These are phyloP conservation scores for Chaetoscypha palmicola DNA, from an alignment of 2,329 filamentous ascomycete species.

Conservation along the genomic window DNA sequence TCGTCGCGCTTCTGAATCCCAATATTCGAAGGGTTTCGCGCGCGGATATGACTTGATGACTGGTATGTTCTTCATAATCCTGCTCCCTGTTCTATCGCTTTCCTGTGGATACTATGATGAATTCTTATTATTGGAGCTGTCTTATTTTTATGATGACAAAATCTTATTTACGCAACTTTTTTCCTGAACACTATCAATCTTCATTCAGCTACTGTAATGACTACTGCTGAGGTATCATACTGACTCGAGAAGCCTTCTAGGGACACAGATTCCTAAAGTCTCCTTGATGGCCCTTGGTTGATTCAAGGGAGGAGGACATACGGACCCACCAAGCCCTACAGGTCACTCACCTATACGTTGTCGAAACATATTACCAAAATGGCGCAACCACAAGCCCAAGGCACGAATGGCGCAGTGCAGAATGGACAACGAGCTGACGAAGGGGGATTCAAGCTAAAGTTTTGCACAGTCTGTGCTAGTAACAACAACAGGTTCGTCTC, in stretches of 20 bases:
- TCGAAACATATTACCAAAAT: constrained; percentile 1
- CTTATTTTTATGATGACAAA: constrained; percentile 30
- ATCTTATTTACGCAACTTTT: constrained; percentile 28
- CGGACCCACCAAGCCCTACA: too few relatives aligned
- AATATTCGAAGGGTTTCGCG: background rate
- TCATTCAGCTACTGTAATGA: too few relatives aligned
- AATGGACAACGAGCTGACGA: constrained; percentile 23
- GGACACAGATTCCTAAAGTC: background rate
- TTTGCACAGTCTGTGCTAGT: constrained; percentile 97
- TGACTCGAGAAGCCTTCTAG: background rate
- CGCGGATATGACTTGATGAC: constrained; percentile 7
- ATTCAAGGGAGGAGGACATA: background rate
- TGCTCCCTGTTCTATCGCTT: background rate
- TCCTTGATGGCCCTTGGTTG: background rate
- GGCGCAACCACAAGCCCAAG: constrained; percentile 17
- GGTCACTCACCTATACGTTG: too few relatives aligned
- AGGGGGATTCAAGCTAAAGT: constrained; percentile 77
- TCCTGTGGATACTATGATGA: constrained; percentile 25
- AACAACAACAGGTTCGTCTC: constrained; percentile 79
- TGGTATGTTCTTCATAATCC: constrained; percentile 18
- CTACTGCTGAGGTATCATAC: background rate
- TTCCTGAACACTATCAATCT: constrained; percentile 18
- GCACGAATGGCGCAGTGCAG: constrained; percentile 16
- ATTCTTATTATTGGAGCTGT: constrained; percentile 33
- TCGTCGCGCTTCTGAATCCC: background rate